A percentile compares a stretch with the other conserved stretches of the same genome.
Evolutionary conservation across 306 rosid species (phyloP).

Genomic region (Cucurbita pepo): DNA sequence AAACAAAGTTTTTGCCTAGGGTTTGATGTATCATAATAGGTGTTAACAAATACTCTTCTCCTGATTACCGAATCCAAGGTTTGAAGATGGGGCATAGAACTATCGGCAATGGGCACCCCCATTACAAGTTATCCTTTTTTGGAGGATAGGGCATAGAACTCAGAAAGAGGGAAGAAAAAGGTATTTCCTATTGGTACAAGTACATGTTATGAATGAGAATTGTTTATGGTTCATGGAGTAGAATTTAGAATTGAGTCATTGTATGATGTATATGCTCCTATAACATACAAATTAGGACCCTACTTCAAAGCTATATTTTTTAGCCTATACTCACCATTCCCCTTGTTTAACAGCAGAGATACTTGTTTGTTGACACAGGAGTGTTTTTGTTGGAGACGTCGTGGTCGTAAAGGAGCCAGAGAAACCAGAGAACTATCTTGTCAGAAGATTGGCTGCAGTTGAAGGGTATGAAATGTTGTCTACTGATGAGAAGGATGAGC

Average conservation of each 20-base stretch:
- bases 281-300: not conserved
- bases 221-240: not conserved
- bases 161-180: too few species aligned
- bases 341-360: not conserved
- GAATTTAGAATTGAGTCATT: not conserved
- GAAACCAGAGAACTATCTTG: conserved; percentile 40
- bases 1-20: not conserved
- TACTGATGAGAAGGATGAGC: conserved; percentile 60
- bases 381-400: conserved; percentile 85
- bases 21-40: not conserved
- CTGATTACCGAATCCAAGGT: not conserved
- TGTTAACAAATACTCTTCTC: not conserved
- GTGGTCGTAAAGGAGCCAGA: conserved; percentile 78
- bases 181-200: not conserved
- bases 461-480: conserved; percentile 93
- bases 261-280: not conserved
- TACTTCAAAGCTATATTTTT: not conserved
- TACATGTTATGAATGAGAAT: not conserved
- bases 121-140: too few species aligned
- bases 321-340: not conserved
- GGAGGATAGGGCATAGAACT: too few species aligned
- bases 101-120: not conserved
- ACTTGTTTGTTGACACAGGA: conserved; percentile 51
- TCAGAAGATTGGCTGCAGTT: conserved; percentile 77
- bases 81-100: not conserved